A percentile compares a stretch with the other conserved stretches of the same genome.
Evolutionary conservation across 805 yeast species (phyloP).

Genomic region (Dipodascus geniculatus): DNA sequence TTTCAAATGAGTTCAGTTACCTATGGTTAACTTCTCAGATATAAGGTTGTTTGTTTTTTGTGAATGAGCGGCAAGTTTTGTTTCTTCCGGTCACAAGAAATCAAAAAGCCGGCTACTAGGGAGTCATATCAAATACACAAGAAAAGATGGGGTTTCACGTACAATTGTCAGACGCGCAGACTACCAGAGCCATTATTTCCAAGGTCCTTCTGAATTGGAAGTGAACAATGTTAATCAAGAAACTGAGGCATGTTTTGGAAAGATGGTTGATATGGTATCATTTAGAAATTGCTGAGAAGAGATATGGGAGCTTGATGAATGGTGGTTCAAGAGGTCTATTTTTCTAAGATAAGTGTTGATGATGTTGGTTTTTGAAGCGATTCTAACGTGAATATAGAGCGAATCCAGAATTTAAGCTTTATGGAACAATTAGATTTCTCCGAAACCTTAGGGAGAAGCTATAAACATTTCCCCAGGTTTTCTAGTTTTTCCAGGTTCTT

Average conservation of each 20-base stretch:
- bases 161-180: not conserved
- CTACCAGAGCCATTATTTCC: not conserved
- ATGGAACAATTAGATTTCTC: no score
- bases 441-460: no score
- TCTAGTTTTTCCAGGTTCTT: no score
- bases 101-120: not conserved
- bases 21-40: not conserved
- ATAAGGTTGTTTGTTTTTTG: not conserved
- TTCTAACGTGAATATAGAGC: no score
- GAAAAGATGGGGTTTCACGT: not conserved
- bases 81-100: not conserved
- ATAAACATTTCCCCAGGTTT: no score
- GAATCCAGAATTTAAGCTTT: no score
- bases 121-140: not conserved
- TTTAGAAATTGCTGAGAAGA: not conserved
- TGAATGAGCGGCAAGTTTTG: slow-evolving; percentile 1
- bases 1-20: not conserved
- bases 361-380: not conserved
- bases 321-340: not conserved
- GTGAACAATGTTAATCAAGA: not conserved
- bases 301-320: not conserved
- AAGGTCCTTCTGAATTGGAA: slow-evolving; percentile 1
- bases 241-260: not conserved
- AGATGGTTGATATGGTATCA: not conserved
- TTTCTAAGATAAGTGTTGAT: not conserved